Evolutionary conservation across 805 yeast genomes (phyloP).

Genomic region (Saccharomyces eubayanus): DNA sequence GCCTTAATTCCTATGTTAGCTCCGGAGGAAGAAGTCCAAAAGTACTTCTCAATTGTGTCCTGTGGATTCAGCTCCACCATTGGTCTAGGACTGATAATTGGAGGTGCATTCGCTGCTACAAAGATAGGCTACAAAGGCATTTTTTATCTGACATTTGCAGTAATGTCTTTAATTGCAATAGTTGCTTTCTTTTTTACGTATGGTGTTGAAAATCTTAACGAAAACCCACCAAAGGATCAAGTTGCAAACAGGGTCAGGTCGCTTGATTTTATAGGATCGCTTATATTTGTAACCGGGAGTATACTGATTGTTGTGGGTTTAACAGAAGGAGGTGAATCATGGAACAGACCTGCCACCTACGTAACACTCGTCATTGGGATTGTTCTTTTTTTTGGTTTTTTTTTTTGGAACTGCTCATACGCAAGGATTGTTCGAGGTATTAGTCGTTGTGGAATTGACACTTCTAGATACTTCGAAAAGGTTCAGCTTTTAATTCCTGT

Average conservation of each 20-base stretch:
- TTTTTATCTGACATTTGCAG: constrained; percentile 34
- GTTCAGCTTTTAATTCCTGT: constrained; percentile 22
- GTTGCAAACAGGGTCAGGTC: constrained; percentile 13
- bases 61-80: constrained; percentile 25
- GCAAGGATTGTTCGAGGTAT: constrained; percentile 9
- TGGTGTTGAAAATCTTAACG: constrained; percentile 20
- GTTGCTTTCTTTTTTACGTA: constrained; percentile 26
- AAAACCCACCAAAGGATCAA: constrained; percentile 13
- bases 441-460: constrained; percentile 2
- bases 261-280: constrained; percentile 33
- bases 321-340: constrained; percentile 38
- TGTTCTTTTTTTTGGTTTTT: constrained; percentile 23
- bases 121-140: constrained; percentile 35
- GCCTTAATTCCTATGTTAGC: constrained; percentile 30
- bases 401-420: constrained; percentile 28
- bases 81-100: constrained; percentile 36
- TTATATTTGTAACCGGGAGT: constrained; percentile 30
- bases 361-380: constrained; percentile 36
- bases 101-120: constrained; percentile 38
- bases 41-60: constrained; percentile 24
- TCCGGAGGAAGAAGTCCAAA: constrained; percentile 22
- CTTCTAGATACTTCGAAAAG: constrained; percentile 2
- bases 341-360: constrained; percentile 36
- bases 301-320: constrained; percentile 37
- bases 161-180: constrained; percentile 14